phyloP scores from a whole-genome alignment of 768 basidiomycete genomes.

The Cyclocybe cylindracea region DNA sequence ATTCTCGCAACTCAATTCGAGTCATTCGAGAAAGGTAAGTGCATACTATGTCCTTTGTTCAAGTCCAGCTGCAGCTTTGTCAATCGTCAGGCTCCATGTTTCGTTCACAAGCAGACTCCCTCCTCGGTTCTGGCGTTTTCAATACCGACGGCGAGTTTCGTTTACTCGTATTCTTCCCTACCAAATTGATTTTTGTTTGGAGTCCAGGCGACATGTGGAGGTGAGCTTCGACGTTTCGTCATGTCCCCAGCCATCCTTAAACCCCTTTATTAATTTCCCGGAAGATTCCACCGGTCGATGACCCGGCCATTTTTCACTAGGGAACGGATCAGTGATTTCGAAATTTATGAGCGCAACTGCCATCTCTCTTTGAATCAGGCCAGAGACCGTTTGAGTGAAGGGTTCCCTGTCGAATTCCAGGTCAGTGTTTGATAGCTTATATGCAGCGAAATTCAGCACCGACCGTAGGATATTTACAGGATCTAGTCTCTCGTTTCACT shows the following conservation, averaged over 20 bases:
- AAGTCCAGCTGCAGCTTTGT: not conserved
- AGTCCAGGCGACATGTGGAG: constrained; percentile 63
- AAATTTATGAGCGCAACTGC: constrained; percentile 57
- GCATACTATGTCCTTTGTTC: not conserved
- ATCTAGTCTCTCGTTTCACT: constrained; percentile 51
- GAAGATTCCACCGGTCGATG: constrained; percentile 60
- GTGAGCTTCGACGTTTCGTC: constrained; percentile 30
- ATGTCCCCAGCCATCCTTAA: too few relatives aligned
- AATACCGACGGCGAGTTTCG: constrained; percentile 51
- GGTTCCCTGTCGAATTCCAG: constrained; percentile 59
- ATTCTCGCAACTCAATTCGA: constrained; percentile 52
- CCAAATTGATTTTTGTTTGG: not conserved
- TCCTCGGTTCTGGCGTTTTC: constrained; percentile 62
- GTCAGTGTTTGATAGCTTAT: constrained; percentile 24
- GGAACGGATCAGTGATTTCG: constrained; percentile 59
- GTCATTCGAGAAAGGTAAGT: constrained; percentile 43
- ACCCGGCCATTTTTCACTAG: constrained; percentile 69
- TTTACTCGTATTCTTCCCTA: not conserved
- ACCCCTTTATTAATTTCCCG: not conserved
- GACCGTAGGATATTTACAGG: constrained; percentile 25
- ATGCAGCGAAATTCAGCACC: constrained; percentile 44
- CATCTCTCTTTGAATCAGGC: constrained; percentile 43
- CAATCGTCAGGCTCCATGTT: constrained; percentile 23
- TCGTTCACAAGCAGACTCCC: constrained; percentile 28
- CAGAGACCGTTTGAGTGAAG: constrained; percentile 42